Conservation (phyloP, 2,329 filamentous ascomycete genomes). For the Calycina herbarum region DNA sequence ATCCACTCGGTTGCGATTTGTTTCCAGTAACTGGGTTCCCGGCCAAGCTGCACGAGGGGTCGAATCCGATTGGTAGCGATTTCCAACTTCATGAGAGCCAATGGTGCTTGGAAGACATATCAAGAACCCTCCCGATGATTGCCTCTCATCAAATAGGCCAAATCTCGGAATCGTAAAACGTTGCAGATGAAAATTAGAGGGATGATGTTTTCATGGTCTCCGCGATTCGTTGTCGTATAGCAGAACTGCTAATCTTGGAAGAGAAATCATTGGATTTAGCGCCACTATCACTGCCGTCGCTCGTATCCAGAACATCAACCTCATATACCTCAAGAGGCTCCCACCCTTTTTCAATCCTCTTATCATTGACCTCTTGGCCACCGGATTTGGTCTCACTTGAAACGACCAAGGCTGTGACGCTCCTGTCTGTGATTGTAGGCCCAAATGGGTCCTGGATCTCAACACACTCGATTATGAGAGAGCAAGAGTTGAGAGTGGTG, state of each 20-base stretch:
- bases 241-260: conserved; percentile 88
- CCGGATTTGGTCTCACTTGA: conserved; percentile 86
- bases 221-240: conserved; percentile 61
- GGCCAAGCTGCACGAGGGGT: background rate
- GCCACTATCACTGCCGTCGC: conserved; percentile 47
- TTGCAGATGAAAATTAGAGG: background rate
- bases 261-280: conserved; percentile 63
- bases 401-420: conserved; percentile 78
- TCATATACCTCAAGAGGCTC: conserved; percentile 75
- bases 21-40: background rate
- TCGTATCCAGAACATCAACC: conserved; percentile 80
- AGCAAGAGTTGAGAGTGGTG: conserved; percentile 58
- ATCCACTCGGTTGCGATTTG: background rate
- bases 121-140: too few relatives aligned
- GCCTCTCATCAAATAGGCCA: too few relatives aligned
- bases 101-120: background rate
- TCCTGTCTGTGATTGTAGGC: conserved; percentile 80
- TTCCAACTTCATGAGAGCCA: background rate
- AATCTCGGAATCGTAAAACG: too few relatives aligned
- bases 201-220: conserved; percentile 28
- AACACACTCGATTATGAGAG: conserved; percentile 72
- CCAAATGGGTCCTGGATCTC: conserved; percentile 87
- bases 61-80: background rate
- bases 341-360: conserved; percentile 76
- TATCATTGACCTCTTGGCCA: conserved; percentile 83